Conservation (phyloP, 495 filamentous ascomycete species). For the Astrothelium macrocarpum region DNA sequence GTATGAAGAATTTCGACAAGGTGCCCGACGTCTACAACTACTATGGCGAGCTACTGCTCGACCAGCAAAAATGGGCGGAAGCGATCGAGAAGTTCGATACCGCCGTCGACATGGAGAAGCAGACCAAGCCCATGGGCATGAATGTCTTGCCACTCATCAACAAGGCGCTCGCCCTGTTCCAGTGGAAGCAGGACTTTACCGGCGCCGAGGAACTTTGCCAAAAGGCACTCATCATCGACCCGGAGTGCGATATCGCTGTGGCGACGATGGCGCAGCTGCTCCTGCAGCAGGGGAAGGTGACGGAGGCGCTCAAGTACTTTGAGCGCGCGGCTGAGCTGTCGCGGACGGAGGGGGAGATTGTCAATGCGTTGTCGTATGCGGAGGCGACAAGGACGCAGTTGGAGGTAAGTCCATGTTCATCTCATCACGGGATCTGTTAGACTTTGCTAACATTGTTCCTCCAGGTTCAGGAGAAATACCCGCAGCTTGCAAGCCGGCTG, state of each 20-base stretch:
- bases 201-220: constrained; percentile 95
- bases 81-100: constrained; percentile 98
- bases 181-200: constrained; percentile 91
- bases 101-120: constrained; percentile 95
- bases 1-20: constrained; percentile 96
- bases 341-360: constrained; percentile 88
- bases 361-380: constrained; percentile 90
- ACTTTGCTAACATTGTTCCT: neutral
- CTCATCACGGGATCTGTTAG: too few species aligned
- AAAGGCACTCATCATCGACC: constrained; percentile 96
- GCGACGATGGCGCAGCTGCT: constrained; percentile 99
- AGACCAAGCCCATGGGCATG: constrained; percentile 84
- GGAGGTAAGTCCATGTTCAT: constrained; percentile 38
- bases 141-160: constrained; percentile 97
- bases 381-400: constrained; percentile 95
- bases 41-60: constrained; percentile 94
- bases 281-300: constrained; percentile 94
- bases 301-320: constrained; percentile 91
- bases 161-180: constrained; percentile 93
- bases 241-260: constrained; percentile 97
- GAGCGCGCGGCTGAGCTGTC: constrained; percentile 91
- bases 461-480: constrained; percentile 89
- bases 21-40: constrained; percentile 99
- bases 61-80: constrained; percentile 90
- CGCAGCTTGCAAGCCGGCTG: constrained; percentile 77